Percentiles rank a stretch among this genome's conserved stretches.
Conservation (phyloP, 345 rosid species). For the Eucalyptus lansdowneana region DNA sequence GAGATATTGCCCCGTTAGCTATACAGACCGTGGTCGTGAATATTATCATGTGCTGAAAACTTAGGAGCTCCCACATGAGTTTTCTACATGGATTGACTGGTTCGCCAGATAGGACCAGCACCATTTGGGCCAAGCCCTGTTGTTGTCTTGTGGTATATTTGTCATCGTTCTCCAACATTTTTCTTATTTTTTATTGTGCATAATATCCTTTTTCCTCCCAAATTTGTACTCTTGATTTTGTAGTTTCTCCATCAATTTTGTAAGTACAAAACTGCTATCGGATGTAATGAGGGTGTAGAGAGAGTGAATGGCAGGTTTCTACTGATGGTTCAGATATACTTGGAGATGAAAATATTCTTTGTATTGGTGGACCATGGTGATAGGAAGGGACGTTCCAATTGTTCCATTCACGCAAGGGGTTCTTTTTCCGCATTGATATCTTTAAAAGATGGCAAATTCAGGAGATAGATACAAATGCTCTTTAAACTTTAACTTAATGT, state of each 20-base stretch:
- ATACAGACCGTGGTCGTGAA: not conserved
- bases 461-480: too few relatives aligned
- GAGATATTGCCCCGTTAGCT: slow-evolving; percentile 46
- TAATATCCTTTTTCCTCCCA: not conserved
- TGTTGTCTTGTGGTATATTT: not conserved
- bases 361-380: not conserved
- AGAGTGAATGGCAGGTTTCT: not conserved
- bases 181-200: not conserved
- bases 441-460: not conserved
- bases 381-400: not conserved
- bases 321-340: not conserved
- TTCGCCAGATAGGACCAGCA: not conserved
- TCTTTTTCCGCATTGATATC: not conserved
- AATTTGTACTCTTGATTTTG: not conserved
- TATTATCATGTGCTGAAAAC: not conserved
- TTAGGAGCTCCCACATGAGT: not conserved
- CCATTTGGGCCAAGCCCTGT: not conserved
- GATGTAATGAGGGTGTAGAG: not conserved
- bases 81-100: not conserved
- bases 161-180: not conserved
- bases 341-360: not conserved
- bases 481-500: too few relatives aligned
- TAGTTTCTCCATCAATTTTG: not conserved
- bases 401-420: not conserved
- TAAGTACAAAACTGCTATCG: not conserved